Base-by-base conservation (phyloP, 2,329 filamentous ascomycete species). In the Xylaria sp. region DNA sequence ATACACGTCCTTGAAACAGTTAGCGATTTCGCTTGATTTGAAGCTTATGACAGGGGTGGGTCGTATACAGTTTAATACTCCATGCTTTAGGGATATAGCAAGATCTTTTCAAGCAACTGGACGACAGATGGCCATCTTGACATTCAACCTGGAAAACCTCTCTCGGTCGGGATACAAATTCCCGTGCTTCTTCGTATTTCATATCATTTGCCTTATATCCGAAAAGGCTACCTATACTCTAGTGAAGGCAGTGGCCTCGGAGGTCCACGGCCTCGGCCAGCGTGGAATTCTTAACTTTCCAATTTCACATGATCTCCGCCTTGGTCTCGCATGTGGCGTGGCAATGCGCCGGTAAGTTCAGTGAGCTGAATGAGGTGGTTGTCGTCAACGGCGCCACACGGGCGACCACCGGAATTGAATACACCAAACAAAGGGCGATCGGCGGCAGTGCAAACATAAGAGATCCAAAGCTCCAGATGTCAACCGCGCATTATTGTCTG, bases 371-470 rank as follows among this genome's bases (percentile, higher is more conserved):
- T 44, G 37, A 25, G 37, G 23, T 57, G 20, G 34, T 44, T 23
- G 39, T 46, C 7, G 55, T 28, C 9, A 12, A 58, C 28, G 39
- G 46, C 55, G 55, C 46, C 23, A 44, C 8, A 10, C 13, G 23
- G 18, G 7, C 37, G 15, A n/a, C 6, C 12, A 37, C 34, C 7
- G 34, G 2, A 57, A 18, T 41, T n/a, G 12, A 41, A 25, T 18
- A 57, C n/a, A 20, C 23, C 3, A 12, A 57, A 41, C 12, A 41
- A 41, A 41, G 34, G 10, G n/a, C 20, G 12, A 15, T 41, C 32
- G n/a, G 54, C 25, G 15, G 37, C 55, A 58, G n/a, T 25, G 25
- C 54, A 15, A 39, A 57, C 54, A 25, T 57, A 57, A 57, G 54
- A 39, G 34, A 57, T 9, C n/a, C 9, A 20, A 41, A 41, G 20